phyloP scores from a whole-genome alignment of 257 asterid species.

The Datura wrightii region DNA sequence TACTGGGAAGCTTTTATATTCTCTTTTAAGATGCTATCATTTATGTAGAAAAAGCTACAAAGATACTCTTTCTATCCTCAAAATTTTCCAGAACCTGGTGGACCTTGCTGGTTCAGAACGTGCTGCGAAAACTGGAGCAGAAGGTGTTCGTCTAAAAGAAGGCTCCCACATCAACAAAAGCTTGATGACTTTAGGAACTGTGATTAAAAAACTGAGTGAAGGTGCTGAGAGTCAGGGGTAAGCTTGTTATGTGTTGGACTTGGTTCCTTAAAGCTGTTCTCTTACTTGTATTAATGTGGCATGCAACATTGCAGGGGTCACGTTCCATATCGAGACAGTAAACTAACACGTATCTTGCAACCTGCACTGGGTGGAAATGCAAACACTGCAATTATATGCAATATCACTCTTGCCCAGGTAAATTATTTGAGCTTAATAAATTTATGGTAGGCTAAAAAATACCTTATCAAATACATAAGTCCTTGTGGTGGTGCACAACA shows the following conservation, averaged over 20 bases:
- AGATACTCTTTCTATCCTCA: slow-evolving; percentile 31
- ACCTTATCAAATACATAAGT: slow-evolving; percentile 5
- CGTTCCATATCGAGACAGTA: slow-evolving; percentile 98
- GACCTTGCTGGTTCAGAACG: slow-evolving; percentile 99
- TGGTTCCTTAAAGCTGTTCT: background rate
- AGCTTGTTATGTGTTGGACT: slow-evolving; percentile 40
- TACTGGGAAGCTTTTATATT: slow-evolving; percentile 34
- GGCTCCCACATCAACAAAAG: slow-evolving; percentile 99
- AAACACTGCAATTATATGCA: slow-evolving; percentile 96
- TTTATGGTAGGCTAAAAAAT: slow-evolving; percentile 22
- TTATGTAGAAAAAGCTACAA: background rate
- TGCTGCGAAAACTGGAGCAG: slow-evolving; percentile 99
- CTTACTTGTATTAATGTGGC: slow-evolving; percentile 32
- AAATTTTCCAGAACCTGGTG: slow-evolving; percentile 78
- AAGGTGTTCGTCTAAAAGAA: slow-evolving; percentile 96
- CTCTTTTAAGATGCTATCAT: slow-evolving; percentile 28
- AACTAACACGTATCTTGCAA: slow-evolving; percentile 95
- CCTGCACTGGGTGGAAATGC: slow-evolving; percentile 99
- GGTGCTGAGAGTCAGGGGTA: slow-evolving; percentile 99
- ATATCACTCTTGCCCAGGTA: slow-evolving; percentile 98
- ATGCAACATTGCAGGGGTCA: slow-evolving; percentile 77
- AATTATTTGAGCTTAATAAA: background rate
- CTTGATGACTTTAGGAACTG: slow-evolving; percentile 93
- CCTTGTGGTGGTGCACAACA: slow-evolving; percentile 12
- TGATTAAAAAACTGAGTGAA: slow-evolving; percentile 97